Conservation (phyloP, 2,329 filamentous ascomycete genomes). For the Ophiostoma montium region DNA sequence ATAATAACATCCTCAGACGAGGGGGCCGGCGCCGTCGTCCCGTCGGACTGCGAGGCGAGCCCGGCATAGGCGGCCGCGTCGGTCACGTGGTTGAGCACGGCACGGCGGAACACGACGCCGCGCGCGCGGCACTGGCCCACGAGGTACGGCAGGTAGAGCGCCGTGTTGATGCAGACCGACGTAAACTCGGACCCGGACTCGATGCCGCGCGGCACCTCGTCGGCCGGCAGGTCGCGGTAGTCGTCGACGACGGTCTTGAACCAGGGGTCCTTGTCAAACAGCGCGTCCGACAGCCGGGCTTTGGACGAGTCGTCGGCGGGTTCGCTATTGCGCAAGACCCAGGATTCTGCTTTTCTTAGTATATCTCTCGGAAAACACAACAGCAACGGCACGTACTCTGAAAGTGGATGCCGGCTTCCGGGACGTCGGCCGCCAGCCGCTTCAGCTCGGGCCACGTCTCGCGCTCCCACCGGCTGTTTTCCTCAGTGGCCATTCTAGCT, state of each 20-base stretch:
- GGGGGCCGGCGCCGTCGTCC: slow-evolving; percentile 37
- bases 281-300: slow-evolving; percentile 43
- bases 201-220: slow-evolving; percentile 47
- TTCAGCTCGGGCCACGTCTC: slow-evolving; percentile 50
- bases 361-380: background rate
- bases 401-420: slow-evolving; percentile 69
- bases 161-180: slow-evolving; percentile 83
- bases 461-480: slow-evolving; percentile 41
- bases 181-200: slow-evolving; percentile 65
- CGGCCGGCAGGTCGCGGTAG: slow-evolving; percentile 45
- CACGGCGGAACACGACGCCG: slow-evolving; percentile 55
- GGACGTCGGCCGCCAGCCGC: slow-evolving; percentile 46
- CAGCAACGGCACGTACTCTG: slow-evolving; percentile 39
- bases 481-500: slow-evolving; percentile 28
- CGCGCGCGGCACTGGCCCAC: slow-evolving; percentile 62
- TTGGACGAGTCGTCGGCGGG: slow-evolving; percentile 22
- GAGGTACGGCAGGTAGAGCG: slow-evolving; percentile 78
- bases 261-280: slow-evolving; percentile 58
- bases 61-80: slow-evolving; percentile 50
- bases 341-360: slow-evolving; percentile 24
- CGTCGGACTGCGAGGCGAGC: slow-evolving; percentile 11
- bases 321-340: slow-evolving; percentile 35
- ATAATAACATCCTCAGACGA: slow-evolving; percentile 42
- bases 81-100: slow-evolving; percentile 50
- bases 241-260: slow-evolving; percentile 58